A percentile compares a stretch with the other conserved stretches of the same genome.
These are phyloP conservation scores for Hygrophoropsis aurantiaca DNA, from an alignment of 768 basidiomycete species.

Conservation along the genomic window DNA sequence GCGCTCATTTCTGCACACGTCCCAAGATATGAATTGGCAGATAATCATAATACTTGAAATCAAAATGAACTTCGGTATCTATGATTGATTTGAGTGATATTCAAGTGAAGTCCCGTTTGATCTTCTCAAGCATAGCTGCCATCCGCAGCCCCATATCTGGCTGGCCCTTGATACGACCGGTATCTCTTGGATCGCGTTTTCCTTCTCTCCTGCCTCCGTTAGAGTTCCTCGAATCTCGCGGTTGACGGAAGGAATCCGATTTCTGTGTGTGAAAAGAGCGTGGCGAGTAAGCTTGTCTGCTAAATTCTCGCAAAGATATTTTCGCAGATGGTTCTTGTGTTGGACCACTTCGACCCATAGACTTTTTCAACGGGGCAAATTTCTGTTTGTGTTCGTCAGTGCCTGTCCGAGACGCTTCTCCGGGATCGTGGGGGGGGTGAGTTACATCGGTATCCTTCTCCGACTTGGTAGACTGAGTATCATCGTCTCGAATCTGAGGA, in stretches of 20 bases:
- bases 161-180: constrained; percentile 39
- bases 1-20: too few species aligned
- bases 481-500: constrained; percentile 2
- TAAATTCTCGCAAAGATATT: constrained; percentile 56
- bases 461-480: neutral
- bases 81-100: constrained; percentile 1
- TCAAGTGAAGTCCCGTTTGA: constrained; percentile 60
- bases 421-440: neutral
- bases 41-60: too few species aligned
- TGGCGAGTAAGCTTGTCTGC: constrained; percentile 60
- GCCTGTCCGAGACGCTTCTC: neutral
- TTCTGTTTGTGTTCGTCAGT: neutral
- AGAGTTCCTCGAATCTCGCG: constrained; percentile 20
- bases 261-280: constrained; percentile 59
- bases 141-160: constrained; percentile 87
- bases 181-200: constrained; percentile 37
- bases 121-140: constrained; percentile 83
- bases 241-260: constrained; percentile 39
- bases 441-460: constrained; percentile 1
- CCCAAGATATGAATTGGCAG: too few species aligned
- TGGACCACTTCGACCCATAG: too few species aligned
- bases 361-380: neutral
- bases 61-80: neutral
- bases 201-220: constrained; percentile 30
- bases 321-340: constrained; percentile 4